Evolutionary conservation across 768 basidiomycete genomes (phyloP).

Genomic region (Rickenella mellea): DNA sequence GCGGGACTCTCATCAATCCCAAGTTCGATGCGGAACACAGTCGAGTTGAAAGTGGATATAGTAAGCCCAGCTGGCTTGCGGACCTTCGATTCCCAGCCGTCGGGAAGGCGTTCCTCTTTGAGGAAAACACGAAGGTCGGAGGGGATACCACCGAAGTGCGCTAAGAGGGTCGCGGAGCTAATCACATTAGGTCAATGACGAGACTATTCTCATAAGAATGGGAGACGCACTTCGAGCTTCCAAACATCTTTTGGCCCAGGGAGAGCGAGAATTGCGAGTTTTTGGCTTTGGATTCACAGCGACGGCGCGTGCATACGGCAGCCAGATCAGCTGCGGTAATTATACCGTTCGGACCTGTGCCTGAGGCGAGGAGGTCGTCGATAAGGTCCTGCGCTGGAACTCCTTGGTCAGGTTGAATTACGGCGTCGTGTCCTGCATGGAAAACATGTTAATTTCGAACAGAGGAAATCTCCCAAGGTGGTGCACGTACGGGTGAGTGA

Average conservation of each 20-base stretch:
- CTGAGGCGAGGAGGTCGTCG: slow-evolving; percentile 45
- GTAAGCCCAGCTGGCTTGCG: slow-evolving; percentile 52
- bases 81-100: slow-evolving; percentile 60
- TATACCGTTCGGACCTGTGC: slow-evolving; percentile 46
- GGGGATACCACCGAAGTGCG: slow-evolving; percentile 57
- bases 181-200: neutral
- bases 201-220: neutral
- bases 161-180: slow-evolving; percentile 54
- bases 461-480: neutral
- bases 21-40: neutral
- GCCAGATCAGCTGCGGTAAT: slow-evolving; percentile 56
- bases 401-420: slow-evolving; percentile 41
- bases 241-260: slow-evolving; percentile 49
- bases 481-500: slow-evolving; percentile 44
- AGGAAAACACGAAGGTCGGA: slow-evolving; percentile 45
- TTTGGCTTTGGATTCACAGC: slow-evolving; percentile 38
- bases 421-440: slow-evolving; percentile 41
- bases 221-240: slow-evolving; percentile 52
- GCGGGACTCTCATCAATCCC: neutral
- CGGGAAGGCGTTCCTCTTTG: slow-evolving; percentile 60
- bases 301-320: slow-evolving; percentile 46
- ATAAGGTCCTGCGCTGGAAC: slow-evolving; percentile 36
- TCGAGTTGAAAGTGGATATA: slow-evolving; percentile 40
- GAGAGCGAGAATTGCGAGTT: slow-evolving; percentile 51
- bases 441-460: neutral